Evolutionary conservation across 75 land plant species (phyloP).

Genomic region (Sequoia sempervirens): DNA sequence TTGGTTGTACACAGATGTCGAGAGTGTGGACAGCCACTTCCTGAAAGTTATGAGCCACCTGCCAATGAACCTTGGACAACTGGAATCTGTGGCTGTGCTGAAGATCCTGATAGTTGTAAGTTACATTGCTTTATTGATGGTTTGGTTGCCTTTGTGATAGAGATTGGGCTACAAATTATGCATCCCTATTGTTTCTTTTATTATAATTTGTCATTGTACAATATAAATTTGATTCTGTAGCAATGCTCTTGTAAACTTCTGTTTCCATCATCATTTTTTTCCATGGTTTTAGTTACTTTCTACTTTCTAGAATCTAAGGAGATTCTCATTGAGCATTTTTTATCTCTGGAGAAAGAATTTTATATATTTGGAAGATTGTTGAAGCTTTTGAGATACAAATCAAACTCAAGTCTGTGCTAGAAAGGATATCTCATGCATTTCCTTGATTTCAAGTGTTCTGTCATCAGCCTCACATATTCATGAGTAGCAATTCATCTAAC

Average conservation of each 20-base stretch:
- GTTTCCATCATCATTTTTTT: background rate
- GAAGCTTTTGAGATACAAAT: background rate
- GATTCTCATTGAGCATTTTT: background rate
- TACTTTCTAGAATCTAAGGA: background rate
- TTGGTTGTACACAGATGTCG: slow-evolving; percentile 66
- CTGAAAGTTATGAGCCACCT: slow-evolving; percentile 78
- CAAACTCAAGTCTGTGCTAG: background rate
- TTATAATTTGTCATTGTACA: background rate
- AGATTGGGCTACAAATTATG: background rate
- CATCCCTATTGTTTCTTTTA: background rate
- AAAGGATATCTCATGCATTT: background rate
- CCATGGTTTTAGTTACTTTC: background rate
- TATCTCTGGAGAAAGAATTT: background rate
- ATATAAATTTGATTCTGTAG: background rate
- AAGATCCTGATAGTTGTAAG: slow-evolving; percentile 82
- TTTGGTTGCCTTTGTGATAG: background rate
- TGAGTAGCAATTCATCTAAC: background rate
- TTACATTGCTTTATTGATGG: background rate
- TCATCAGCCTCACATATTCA: background rate
- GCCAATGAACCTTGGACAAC: slow-evolving; percentile 87
- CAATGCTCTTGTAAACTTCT: background rate
- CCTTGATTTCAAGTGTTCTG: background rate
- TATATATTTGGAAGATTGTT: background rate
- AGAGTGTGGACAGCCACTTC: slow-evolving; percentile 88
- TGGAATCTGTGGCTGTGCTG: slow-evolving; percentile 82